phyloP scores from a whole-genome alignment of 106 monocot genomes.

The Phalaenopsis equestris region DNA sequence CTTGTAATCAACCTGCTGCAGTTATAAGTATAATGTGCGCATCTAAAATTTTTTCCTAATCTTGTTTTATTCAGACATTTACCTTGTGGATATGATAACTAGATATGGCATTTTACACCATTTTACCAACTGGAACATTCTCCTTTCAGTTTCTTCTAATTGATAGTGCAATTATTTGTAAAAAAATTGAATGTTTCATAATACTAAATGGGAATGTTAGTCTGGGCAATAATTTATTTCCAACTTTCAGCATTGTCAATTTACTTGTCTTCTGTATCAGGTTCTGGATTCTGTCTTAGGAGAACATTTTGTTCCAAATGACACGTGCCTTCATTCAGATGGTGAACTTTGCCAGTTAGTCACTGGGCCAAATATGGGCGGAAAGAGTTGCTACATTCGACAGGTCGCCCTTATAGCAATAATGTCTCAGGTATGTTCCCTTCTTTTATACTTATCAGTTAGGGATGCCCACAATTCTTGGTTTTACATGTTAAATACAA shows the following conservation, averaged over 20 bases:
- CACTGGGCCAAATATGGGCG: conserved; percentile 99
- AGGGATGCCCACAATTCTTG: not conserved
- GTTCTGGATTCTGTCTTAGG: conserved; percentile 63
- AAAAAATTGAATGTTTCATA: not conserved
- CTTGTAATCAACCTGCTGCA: not conserved
- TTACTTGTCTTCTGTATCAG: conserved; percentile 18
- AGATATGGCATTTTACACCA: not conserved
- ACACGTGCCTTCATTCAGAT: conserved; percentile 56
- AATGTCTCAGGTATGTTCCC: conserved; percentile 77
- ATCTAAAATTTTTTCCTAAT: not conserved
- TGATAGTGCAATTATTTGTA: not conserved
- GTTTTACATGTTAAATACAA: not conserved
- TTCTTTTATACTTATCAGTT: not conserved
- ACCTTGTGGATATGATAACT: not conserved
- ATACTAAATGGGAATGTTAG: not conserved
- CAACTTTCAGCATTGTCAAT: not conserved
- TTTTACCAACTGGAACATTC: not conserved
- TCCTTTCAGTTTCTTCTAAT: not conserved
- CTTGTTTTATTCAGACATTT: not conserved
- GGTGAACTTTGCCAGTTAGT: conserved; percentile 79
- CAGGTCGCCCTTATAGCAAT: conserved; percentile 90
- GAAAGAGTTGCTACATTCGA: conserved; percentile 98
- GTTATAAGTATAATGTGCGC: not conserved
- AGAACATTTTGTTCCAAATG: conserved; percentile 95
- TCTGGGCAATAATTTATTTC: not conserved